A percentile compares a stretch with the other conserved stretches of the same genome.
phyloP scores from a whole-genome alignment of 345 rosid species.

The Populus tremula region DNA sequence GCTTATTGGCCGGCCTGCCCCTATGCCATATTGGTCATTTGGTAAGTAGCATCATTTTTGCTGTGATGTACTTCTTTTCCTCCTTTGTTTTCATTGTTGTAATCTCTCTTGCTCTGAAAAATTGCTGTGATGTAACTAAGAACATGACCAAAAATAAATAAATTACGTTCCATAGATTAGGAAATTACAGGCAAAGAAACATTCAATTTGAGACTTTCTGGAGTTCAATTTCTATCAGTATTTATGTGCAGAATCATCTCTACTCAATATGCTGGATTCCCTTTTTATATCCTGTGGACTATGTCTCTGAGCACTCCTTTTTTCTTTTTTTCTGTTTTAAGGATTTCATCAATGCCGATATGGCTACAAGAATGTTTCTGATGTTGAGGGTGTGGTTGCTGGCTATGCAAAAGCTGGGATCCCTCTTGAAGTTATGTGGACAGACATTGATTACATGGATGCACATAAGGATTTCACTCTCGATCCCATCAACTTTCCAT shows the following conservation, averaged over 20 bases:
- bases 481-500: conserved; percentile 59
- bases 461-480: conserved; percentile 65
- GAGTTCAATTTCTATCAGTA: too few species aligned
- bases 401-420: conserved; percentile 68
- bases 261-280: too few species aligned
- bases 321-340: conserved; percentile 3
- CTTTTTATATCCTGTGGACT: too few species aligned
- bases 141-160: too few species aligned
- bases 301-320: too few species aligned
- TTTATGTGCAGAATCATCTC: too few species aligned
- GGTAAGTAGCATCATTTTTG: conserved; percentile 28
- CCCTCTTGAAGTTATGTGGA: conserved; percentile 84
- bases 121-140: neutral
- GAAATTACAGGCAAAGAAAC: too few species aligned
- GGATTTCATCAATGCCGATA: conserved; percentile 76
- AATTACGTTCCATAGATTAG: too few species aligned
- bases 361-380: conserved; percentile 66
- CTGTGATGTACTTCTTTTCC: neutral
- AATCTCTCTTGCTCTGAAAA: neutral
- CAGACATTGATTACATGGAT: conserved; percentile 81
- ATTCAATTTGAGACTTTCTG: too few species aligned
- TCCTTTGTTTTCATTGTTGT: neutral
- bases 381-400: conserved; percentile 52
- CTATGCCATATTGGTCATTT: conserved; percentile 86
- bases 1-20: conserved; percentile 66